Evolutionary conservation across 1,284 basidiomycete genomes (phyloP), one percentile per base, ranked within the genome.

Genomic region (Malassezia equina): DNA sequence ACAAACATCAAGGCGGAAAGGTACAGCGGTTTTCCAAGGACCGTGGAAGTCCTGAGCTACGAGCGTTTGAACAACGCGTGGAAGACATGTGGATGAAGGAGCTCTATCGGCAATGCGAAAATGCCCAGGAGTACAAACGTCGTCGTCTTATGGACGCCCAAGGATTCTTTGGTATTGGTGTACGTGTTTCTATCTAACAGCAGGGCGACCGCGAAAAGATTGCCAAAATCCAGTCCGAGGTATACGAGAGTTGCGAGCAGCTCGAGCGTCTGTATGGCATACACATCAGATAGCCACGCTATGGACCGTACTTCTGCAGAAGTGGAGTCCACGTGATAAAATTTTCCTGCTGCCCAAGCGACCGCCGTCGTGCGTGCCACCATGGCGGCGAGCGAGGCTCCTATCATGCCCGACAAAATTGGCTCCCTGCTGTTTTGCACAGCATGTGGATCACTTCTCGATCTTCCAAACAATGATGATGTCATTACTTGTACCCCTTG

Each of bases 341-440:
- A 39, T 54, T 31, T 44, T 54, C 25, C 21, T 46, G 19, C 36
- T 39, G 17, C 25, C 21, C 5, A n/a, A n/a, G 44, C 29, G 25
- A 31, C 15, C 46, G 34, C 4, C 34, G 27, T 39, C 17, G 34
- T 42, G 34, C 19, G 24, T 39, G 31, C 23, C 29, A 36, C 34
- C 32, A 55, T 45, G 53, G n/a, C n/a, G 19, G 25, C 19, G 27
- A 31, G 21, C 21, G 39, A 28, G 29, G 34, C 49, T 29, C 34
- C 39, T 12, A 34, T 40, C 17, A 21, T 41, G 4, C 47, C 47
- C 15, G 68, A 73, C 57, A 69, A 69, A 41, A 74, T 76, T 83
- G 90, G 93, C 50, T 90, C 90, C 5, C 79, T 96, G 24, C 79
- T 96, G 43, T 96, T 98, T 77, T 98, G 93, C 77, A 86, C 87